phyloP scores from a whole-genome alignment of 2,329 filamentous ascomycete species.

The Trichoderma pleuroti region DNA sequence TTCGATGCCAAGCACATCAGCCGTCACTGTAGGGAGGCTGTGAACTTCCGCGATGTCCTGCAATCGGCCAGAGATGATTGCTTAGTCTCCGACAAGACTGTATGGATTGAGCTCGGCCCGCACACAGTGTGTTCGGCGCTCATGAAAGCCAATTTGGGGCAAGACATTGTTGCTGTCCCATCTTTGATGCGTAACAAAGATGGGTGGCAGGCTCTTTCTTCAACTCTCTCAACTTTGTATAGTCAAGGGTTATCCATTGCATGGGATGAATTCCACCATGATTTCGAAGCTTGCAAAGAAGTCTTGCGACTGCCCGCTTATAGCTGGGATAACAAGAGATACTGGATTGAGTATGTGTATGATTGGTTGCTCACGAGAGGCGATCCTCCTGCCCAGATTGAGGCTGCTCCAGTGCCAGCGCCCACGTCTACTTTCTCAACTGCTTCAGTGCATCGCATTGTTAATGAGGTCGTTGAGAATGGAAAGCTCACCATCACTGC shows the following conservation, averaged over 20 bases:
- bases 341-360: slow-evolving; percentile 62
- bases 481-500: slow-evolving; percentile 52
- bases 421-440: slow-evolving; percentile 1
- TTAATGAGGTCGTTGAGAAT: neutral
- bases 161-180: neutral
- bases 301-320: slow-evolving; percentile 65
- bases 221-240: slow-evolving; percentile 6
- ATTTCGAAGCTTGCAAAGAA: slow-evolving; percentile 33
- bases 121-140: neutral
- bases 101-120: slow-evolving; percentile 2
- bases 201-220: slow-evolving; percentile 1
- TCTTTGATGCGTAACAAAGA: slow-evolving; percentile 9
- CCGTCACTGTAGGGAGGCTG: slow-evolving; percentile 7
- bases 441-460: slow-evolving; percentile 1
- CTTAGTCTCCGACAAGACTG: neutral
- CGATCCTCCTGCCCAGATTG: slow-evolving; percentile 30
- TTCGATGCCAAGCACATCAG: slow-evolving; percentile 9
- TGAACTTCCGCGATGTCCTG: neutral
- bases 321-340: slow-evolving; percentile 69
- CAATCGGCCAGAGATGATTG: neutral
- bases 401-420: slow-evolving; percentile 51
- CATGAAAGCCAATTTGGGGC: slow-evolving; percentile 3
- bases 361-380: slow-evolving; percentile 63
- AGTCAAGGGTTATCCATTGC: slow-evolving; percentile 58
- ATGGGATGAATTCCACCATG: slow-evolving; percentile 65